These are phyloP conservation scores for Cladosporium sp. DNA, from an alignment of 2,329 filamentous ascomycete species.

Conservation along the genomic window DNA sequence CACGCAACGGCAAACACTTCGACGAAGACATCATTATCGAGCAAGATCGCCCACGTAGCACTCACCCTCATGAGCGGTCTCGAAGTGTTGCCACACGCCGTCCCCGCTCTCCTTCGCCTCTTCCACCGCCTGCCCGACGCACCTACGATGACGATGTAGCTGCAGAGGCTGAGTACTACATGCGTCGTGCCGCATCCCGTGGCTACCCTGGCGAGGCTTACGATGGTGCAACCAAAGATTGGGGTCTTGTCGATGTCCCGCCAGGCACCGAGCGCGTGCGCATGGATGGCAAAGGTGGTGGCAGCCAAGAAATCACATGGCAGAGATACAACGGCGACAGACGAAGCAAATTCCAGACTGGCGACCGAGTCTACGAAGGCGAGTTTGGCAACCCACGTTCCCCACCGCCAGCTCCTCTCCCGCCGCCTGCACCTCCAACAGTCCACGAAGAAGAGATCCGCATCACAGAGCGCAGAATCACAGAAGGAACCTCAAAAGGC, in stretches of 20 bases:
- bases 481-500: constrained; percentile 12
- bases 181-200: constrained; percentile 64
- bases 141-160: constrained; percentile 50
- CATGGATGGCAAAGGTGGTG: constrained; percentile 75
- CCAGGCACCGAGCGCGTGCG: constrained; percentile 77
- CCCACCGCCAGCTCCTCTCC: constrained; percentile 24
- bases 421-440: constrained; percentile 19
- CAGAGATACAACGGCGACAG: constrained; percentile 74
- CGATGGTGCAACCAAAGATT: constrained; percentile 69
- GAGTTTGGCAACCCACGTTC: constrained; percentile 34
- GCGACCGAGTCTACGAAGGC: constrained; percentile 51
- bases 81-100: constrained; percentile 27
- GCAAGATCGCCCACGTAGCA: constrained; percentile 34
- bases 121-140: constrained; percentile 37
- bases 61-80: constrained; percentile 40
- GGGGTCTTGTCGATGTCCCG: constrained; percentile 79
- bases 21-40: constrained; percentile 68
- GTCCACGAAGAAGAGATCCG: constrained; percentile 40
- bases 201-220: constrained; percentile 68
- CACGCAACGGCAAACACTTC: constrained; percentile 43
- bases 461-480: constrained; percentile 13
- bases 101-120: constrained; percentile 33
- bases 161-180: constrained; percentile 57
- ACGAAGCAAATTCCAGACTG: constrained; percentile 68
- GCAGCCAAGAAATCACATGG: constrained; percentile 73